Conservation (phyloP, 768 basidiomycete species). For the Naganishia antarctica region DNA sequence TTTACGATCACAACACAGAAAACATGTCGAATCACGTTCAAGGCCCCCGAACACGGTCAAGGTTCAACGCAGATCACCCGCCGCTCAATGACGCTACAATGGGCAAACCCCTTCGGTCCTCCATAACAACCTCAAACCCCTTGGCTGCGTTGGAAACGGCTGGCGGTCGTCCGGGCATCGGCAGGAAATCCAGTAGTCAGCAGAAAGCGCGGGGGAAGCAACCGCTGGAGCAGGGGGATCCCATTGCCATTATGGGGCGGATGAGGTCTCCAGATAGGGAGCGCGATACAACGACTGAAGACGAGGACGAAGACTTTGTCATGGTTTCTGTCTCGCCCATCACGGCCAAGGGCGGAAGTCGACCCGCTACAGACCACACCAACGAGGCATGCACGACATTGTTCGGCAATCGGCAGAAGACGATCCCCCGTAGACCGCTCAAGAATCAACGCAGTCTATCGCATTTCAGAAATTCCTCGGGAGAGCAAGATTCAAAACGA, state of each 20-base stretch:
- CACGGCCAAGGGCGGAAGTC: background rate
- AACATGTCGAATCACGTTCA: background rate
- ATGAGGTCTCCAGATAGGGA: constrained; percentile 9
- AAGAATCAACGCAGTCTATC: constrained; percentile 3
- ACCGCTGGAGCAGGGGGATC: constrained; percentile 4
- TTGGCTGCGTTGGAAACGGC: background rate
- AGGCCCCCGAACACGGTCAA: constrained; percentile 12
- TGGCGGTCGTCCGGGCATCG: background rate
- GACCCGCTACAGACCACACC: background rate
- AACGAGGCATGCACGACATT: background rate
- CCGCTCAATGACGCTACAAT: background rate
- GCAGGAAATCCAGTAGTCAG: constrained; percentile 7
- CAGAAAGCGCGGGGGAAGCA: background rate
- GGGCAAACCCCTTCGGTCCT: background rate
- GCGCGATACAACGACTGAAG: constrained; percentile 12
- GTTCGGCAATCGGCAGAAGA: background rate
- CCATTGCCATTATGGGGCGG: constrained; percentile 11
- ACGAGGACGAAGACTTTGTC: constrained; percentile 28
- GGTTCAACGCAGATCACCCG: background rate
- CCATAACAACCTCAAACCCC: background rate
- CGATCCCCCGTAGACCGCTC: background rate
- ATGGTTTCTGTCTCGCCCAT: constrained; percentile 29
- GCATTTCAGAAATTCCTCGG: constrained; percentile 8
- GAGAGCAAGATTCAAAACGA: constrained; percentile 3
- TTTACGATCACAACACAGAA: background rate